phyloP scores from a whole-genome alignment of 1,139 yeast genomes.

The Kurtzmaniella natalensis region DNA sequence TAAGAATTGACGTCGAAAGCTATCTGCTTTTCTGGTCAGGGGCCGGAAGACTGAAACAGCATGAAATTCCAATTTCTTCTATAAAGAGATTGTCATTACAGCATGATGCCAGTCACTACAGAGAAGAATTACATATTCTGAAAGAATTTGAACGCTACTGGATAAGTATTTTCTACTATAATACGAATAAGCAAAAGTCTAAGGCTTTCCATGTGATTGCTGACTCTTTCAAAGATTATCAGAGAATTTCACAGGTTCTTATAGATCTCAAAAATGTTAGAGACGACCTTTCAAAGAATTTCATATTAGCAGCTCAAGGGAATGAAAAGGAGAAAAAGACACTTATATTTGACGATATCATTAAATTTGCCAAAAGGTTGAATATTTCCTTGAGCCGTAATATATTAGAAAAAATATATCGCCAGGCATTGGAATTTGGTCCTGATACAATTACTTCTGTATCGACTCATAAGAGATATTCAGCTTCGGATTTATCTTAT shows the following conservation, averaged over 20 bases:
- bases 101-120: conserved; percentile 70
- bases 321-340: conserved; percentile 27
- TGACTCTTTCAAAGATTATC: conserved; percentile 56
- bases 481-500: too few relatives aligned
- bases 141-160: conserved; percentile 63
- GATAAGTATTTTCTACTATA: conserved; percentile 74
- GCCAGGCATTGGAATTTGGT: conserved; percentile 26
- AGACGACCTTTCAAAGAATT: conserved; percentile 28
- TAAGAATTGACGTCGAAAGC: conserved; percentile 28
- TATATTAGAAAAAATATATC: conserved; percentile 35
- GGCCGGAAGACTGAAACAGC: conserved; percentile 14
- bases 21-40: conserved; percentile 48
- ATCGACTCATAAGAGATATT: too few relatives aligned
- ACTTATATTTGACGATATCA: conserved; percentile 65
- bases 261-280: conserved; percentile 46
- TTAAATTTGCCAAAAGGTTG: conserved; percentile 58
- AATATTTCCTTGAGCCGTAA: conserved; percentile 53
- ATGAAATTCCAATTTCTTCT: conserved; percentile 63
- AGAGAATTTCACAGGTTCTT: conserved; percentile 50
- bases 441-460: too few relatives aligned
- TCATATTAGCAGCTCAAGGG: conserved; percentile 26
- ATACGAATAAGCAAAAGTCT: conserved; percentile 52
- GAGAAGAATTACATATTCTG: conserved; percentile 78
- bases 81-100: conserved; percentile 66
- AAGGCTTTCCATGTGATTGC: conserved; percentile 73